These are phyloP conservation scores for Phyllosticta citriasiana DNA, from an alignment of 2,329 filamentous ascomycete genomes.

Conservation along the genomic window DNA sequence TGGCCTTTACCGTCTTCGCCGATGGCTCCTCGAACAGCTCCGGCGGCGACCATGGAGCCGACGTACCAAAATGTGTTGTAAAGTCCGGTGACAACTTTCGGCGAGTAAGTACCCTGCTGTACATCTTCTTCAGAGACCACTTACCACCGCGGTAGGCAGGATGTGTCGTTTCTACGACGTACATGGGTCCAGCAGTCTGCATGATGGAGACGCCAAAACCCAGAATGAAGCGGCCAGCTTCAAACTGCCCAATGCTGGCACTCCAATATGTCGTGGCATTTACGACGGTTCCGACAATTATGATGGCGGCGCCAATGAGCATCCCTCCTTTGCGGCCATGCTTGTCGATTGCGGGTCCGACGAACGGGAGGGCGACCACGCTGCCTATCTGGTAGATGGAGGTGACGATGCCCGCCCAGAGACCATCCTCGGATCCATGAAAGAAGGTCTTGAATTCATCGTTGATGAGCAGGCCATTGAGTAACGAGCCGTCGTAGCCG, in stretches of 20 bases:
- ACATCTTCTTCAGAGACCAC: background rate
- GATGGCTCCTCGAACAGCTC: conserved; percentile 18
- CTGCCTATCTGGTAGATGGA: conserved; percentile 42
- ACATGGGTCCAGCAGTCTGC: conserved; percentile 50
- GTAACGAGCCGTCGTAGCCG: conserved; percentile 40
- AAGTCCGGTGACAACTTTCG: conserved; percentile 27
- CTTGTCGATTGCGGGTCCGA: conserved; percentile 35
- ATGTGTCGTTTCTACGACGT: conserved; percentile 53
- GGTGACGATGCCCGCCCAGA: conserved; percentile 38
- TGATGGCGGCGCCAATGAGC: conserved; percentile 44
- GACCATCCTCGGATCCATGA: conserved; percentile 29
- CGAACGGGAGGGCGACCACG: conserved; percentile 33
- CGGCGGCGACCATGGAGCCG: conserved; percentile 23
- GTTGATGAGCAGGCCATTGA: conserved; percentile 40
- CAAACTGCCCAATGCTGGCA: conserved; percentile 40
- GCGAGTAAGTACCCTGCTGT: background rate
- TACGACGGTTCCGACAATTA: conserved; percentile 42
- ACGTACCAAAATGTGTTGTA: conserved; percentile 36
- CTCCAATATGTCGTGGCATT: conserved; percentile 32
- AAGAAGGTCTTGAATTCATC: conserved; percentile 36
- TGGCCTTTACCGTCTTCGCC: conserved; percentile 13
- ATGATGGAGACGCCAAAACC: conserved; percentile 54
- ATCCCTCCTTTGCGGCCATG: conserved; percentile 40
- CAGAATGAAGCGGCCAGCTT: conserved; percentile 51
- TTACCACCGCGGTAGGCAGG: conserved; percentile 47